A percentile compares a stretch with the other conserved stretches of the same genome.
phyloP scores from a whole-genome alignment of 1,139 yeast genomes.

The Kodamaea sp. region DNA sequence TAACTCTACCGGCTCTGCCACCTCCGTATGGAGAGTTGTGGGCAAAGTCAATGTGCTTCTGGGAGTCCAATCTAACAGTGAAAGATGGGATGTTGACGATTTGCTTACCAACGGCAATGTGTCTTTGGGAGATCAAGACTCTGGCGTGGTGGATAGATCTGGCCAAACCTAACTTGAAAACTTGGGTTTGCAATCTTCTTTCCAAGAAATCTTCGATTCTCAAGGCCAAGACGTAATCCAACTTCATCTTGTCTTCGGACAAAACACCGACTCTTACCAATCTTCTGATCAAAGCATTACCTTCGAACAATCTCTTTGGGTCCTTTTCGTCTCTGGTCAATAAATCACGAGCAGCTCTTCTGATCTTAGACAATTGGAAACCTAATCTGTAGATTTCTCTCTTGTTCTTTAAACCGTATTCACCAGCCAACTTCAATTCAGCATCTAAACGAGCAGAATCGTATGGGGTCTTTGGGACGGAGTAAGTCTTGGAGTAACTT shows the following conservation, averaged over 20 bases:
- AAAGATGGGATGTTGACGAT: conserved; percentile 97
- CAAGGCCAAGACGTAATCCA: conserved; percentile 99
- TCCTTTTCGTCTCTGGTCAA: conserved; percentile 99
- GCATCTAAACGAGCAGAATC: conserved; percentile 99
- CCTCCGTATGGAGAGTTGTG: conserved; percentile 99
- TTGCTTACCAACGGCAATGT: conserved; percentile 99
- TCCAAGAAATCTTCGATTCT: conserved; percentile 99
- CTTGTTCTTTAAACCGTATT: conserved; percentile 99
- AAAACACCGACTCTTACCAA: conserved; percentile 98
- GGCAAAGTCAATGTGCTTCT: conserved; percentile 99
- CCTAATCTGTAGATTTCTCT: conserved; percentile 99
- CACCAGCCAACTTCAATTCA: conserved; percentile 99
- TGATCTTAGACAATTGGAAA: conserved; percentile 98
- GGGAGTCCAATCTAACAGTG: conserved; percentile 99
- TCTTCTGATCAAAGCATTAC: conserved; percentile 99
- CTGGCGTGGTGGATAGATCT: conserved; percentile 99
- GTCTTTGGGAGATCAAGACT: conserved; percentile 98
- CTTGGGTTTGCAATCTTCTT: conserved; percentile 99
- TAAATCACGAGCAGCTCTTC: conserved; percentile 99
- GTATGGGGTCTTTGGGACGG: conserved; percentile 99
- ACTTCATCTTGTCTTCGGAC: conserved; percentile 99
- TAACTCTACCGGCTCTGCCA: conserved; percentile 99
- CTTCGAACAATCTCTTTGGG: conserved; percentile 99
- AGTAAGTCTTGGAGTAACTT: conserved; percentile 98
- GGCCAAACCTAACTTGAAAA: conserved; percentile 99